phyloP scores from a whole-genome alignment of 2,329 filamentous ascomycete species.

The Onygenales sp. region DNA sequence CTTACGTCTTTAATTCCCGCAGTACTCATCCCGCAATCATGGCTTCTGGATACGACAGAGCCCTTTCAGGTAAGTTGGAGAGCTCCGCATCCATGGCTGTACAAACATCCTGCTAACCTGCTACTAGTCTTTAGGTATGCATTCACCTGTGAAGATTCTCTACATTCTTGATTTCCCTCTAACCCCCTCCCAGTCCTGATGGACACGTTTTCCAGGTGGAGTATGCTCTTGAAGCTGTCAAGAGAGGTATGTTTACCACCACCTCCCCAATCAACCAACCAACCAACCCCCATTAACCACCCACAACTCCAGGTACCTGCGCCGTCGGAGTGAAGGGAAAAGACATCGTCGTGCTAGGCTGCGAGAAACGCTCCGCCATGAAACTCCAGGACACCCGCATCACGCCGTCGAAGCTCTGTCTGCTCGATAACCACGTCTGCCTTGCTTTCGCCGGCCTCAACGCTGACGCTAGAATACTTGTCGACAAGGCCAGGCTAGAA shows the following conservation, averaged over 20 bases:
- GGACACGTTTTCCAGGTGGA: slow-evolving; percentile 99
- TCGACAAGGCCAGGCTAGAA: slow-evolving; percentile 96
- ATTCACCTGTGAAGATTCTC: slow-evolving; percentile 1
- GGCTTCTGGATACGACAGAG: slow-evolving; percentile 98
- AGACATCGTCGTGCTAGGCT: slow-evolving; percentile 91
- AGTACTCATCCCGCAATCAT: slow-evolving; percentile 35
- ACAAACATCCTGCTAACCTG: slow-evolving; percentile 11
- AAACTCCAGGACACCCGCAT: slow-evolving; percentile 99
- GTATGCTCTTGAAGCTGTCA: slow-evolving; percentile 97
- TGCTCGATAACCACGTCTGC: slow-evolving; percentile 91
- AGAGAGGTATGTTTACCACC: slow-evolving; percentile 60
- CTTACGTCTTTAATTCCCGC: neutral
- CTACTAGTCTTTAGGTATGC: slow-evolving; percentile 63
- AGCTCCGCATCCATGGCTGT: slow-evolving; percentile 11
- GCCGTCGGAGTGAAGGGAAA: slow-evolving; percentile 94
- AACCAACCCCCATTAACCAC: slow-evolving; percentile 15
- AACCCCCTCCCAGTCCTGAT: slow-evolving; percentile 66
- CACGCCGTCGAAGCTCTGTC: slow-evolving; percentile 95
- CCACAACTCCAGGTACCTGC: slow-evolving; percentile 63
- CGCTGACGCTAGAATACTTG: slow-evolving; percentile 92
- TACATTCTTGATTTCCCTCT: slow-evolving; percentile 23
- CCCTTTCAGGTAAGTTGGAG: slow-evolving; percentile 74
- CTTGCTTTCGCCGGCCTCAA: slow-evolving; percentile 96
- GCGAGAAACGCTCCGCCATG: slow-evolving; percentile 98
- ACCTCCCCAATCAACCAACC: slow-evolving; percentile 9